These are phyloP conservation scores for Phytophthora multivora DNA, from an alignment of 352 stramenopile genomes.

Conservation along the genomic window DNA sequence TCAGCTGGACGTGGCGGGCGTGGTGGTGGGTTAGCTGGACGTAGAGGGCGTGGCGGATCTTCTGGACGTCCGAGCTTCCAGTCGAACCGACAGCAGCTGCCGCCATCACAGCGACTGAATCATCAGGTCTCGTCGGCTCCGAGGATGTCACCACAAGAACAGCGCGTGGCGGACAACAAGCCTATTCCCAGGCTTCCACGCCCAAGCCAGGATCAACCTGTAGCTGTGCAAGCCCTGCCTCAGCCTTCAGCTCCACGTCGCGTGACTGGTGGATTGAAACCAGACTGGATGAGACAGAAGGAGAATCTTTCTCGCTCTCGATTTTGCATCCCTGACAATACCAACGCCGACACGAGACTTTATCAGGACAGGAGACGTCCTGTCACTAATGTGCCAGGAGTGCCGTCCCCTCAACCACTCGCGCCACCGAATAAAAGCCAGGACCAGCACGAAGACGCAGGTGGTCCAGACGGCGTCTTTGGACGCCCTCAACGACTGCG, in stretches of 20 bases:
- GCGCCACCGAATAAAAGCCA: constrained; percentile 12
- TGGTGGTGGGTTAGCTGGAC: constrained; percentile 15
- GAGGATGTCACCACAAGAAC: constrained; percentile 11
- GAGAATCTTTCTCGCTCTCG: constrained; percentile 64
- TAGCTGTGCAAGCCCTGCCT: constrained; percentile 3
- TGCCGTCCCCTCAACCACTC: constrained; percentile 14
- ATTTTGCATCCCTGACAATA: constrained; percentile 64
- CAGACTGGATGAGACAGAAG: constrained; percentile 72
- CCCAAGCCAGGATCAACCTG: constrained; percentile 3
- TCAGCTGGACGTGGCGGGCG: constrained; percentile 21
- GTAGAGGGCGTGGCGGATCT: constrained; percentile 26
- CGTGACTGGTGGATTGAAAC: constrained; percentile 53
- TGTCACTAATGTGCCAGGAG: constrained; percentile 25
- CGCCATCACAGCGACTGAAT: constrained; percentile 27
- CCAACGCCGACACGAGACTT: constrained; percentile 51
- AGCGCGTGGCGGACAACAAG: constrained; percentile 26
- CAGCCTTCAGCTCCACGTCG: constrained; percentile 21
- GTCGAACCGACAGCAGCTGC: constrained; percentile 23
- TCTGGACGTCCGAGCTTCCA: constrained; percentile 23
- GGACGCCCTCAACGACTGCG: constrained; percentile 59
- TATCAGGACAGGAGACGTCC: constrained; percentile 40
- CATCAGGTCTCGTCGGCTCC: constrained; percentile 7
- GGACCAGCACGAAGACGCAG: constrained; percentile 46
- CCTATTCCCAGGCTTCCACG: constrained; percentile 30
- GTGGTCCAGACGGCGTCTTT: constrained; percentile 59